These are phyloP conservation scores for Alternaria sp. DNA, from an alignment of 2,329 filamentous ascomycete genomes.

Conservation along the genomic window DNA sequence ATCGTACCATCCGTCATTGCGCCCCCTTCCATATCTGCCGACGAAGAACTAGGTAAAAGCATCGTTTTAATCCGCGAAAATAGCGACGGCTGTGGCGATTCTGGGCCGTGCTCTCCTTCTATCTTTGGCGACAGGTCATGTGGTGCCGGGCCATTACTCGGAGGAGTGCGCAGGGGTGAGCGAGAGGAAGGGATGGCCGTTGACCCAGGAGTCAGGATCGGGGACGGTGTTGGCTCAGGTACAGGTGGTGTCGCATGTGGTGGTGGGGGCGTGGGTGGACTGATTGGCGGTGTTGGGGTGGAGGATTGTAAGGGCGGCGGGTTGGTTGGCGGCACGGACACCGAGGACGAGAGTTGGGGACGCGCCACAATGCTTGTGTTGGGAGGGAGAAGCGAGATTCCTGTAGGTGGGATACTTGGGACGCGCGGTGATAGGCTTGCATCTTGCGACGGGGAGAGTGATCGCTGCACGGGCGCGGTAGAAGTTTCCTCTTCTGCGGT, in stretches of 20 bases:
- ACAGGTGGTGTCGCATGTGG: background rate
- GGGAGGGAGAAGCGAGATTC: background rate
- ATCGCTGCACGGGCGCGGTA: background rate
- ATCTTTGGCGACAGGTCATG: background rate
- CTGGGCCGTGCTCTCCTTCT: background rate
- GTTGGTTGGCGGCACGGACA: background rate
- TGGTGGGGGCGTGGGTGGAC: background rate
- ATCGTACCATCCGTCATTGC: background rate
- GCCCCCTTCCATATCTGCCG: rapidly evolving
- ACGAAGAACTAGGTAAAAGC: rapidly evolving
- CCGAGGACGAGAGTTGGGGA: background rate
- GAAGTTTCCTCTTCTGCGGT: background rate
- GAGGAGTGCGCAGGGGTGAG: background rate
- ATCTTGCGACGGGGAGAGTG: background rate
- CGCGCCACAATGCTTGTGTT: background rate
- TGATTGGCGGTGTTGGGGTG: background rate
- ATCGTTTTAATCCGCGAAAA: background rate
- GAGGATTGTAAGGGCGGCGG: background rate
- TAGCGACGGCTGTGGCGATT: background rate
- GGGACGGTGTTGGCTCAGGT: background rate
- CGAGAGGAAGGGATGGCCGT: background rate
- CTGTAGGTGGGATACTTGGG: background rate
- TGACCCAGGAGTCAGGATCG: background rate
- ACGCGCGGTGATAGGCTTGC: background rate
- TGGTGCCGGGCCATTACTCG: background rate